Percentiles rank a stretch among this genome's conserved stretches.
Conservation (phyloP, 1,284 basidiomycete genomes). For the Apiotrichum akiyoshidainum region DNA sequence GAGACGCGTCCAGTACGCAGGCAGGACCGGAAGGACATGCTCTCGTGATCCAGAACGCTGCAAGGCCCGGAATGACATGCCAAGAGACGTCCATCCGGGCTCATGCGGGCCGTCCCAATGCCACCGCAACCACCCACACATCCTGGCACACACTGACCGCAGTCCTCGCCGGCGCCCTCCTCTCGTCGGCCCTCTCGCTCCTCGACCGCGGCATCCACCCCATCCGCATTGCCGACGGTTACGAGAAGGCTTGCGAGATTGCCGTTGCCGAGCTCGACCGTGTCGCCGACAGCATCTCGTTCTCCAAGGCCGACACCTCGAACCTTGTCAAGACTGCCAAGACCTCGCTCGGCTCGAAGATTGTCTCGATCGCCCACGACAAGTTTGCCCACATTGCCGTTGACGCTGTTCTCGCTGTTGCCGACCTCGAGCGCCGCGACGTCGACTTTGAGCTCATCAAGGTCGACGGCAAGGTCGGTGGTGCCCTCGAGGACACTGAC, state of each 20-base stretch:
- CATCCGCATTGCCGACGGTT: constrained; percentile 97
- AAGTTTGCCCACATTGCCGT: constrained; percentile 98
- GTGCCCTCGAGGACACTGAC: constrained; percentile 87
- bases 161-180: constrained; percentile 94
- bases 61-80: too few species aligned
- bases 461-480: constrained; percentile 97
- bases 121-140: too few species aligned
- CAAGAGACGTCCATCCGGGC: too few species aligned
- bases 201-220: constrained; percentile 97
- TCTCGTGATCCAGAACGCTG: too few species aligned
- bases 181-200: constrained; percentile 63
- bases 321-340: constrained; percentile 92
- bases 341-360: constrained; percentile 96
- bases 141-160: not conserved
- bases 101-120: too few species aligned
- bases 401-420: constrained; percentile 91
- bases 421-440: constrained; percentile 89
- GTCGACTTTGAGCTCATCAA: constrained; percentile 99
- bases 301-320: constrained; percentile 73
- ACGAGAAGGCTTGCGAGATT: constrained; percentile 86
- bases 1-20: not conserved
- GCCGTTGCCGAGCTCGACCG: constrained; percentile 86
- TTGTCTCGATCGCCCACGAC: constrained; percentile 92
- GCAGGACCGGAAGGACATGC: too few species aligned
- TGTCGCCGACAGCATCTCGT: constrained; percentile 81